Evolutionary conservation across 2,329 filamentous ascomycete species (phyloP).

Genomic region (Tolypocladium nubicola): DNA sequence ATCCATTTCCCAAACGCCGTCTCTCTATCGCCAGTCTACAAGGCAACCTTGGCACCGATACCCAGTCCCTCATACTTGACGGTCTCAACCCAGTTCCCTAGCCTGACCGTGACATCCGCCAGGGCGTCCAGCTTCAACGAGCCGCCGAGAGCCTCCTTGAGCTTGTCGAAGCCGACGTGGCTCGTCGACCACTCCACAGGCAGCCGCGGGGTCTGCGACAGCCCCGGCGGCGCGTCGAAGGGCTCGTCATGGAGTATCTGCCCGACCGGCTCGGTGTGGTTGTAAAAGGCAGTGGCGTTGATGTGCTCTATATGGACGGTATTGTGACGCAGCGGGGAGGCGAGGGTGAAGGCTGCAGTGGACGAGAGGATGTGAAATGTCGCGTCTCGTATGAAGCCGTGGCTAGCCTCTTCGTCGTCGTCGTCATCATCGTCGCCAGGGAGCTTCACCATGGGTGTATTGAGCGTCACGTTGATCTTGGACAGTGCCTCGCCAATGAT

Average conservation of each 20-base stretch:
- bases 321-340: conserved; percentile 65
- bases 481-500: conserved; percentile 63
- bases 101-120: conserved; percentile 62
- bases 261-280: conserved; percentile 67
- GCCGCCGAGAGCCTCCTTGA: conserved; percentile 72
- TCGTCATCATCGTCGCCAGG: conserved; percentile 34
- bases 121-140: conserved; percentile 66
- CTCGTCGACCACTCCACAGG: conserved; percentile 74
- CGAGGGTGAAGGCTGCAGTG: conserved; percentile 72
- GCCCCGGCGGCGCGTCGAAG: conserved; percentile 68
- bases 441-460: conserved; percentile 55
- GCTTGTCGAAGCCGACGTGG: conserved; percentile 71
- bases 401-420: conserved; percentile 22
- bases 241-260: conserved; percentile 63
- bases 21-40: conserved; percentile 10
- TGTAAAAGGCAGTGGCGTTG: conserved; percentile 79
- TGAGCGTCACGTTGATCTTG: conserved; percentile 58
- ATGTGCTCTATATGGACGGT: conserved; percentile 69
- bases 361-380: conserved; percentile 82
- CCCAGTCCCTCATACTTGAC: conserved; percentile 62
- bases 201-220: conserved; percentile 61
- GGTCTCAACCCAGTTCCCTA: conserved; percentile 65
- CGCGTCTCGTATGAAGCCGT: conserved; percentile 72
- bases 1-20: neutral
- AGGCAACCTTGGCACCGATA: conserved; percentile 50